phyloP scores from a whole-genome alignment of 371 early-diverging fungal genomes.

The Zancudomyces culisetae region DNA sequence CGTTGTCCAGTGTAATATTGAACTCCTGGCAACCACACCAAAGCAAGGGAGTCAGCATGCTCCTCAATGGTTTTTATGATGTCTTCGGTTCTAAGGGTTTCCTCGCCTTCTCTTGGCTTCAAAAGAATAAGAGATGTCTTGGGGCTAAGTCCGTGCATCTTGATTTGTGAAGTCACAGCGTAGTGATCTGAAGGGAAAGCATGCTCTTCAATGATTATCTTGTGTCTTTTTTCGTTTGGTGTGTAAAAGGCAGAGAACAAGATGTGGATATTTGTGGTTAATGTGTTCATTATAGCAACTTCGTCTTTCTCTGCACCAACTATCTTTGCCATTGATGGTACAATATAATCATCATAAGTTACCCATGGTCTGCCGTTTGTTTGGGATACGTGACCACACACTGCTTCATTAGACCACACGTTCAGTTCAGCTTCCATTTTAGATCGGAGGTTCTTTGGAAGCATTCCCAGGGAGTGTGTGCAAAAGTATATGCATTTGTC shows the following conservation, averaged over 20 bases:
- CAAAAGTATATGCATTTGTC: constrained; percentile 56
- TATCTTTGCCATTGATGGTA: constrained; percentile 44
- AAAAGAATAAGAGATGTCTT: constrained; percentile 45
- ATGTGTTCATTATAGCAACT: constrained; percentile 76
- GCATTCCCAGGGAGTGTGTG: constrained; percentile 84
- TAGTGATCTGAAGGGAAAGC: constrained; percentile 94
- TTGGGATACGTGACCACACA: constrained; percentile 73
- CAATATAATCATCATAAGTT: constrained; percentile 54
- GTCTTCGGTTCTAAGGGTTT: constrained; percentile 50
- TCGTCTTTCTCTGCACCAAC: constrained; percentile 73
- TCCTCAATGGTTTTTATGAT: constrained; percentile 52
- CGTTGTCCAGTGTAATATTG: constrained; percentile 93
- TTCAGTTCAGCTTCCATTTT: constrained; percentile 73
- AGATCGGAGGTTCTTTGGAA: constrained; percentile 45
- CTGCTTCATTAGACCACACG: constrained; percentile 67
- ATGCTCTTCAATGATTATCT: constrained; percentile 79
- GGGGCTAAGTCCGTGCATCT: constrained; percentile 62
- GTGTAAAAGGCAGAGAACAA: constrained; percentile 80
- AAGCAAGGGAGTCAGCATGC: constrained; percentile 55
- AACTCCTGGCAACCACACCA: constrained; percentile 78
- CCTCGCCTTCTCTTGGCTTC: constrained; percentile 53
- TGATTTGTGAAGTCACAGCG: constrained; percentile 70
- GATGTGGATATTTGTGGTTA: constrained; percentile 82
- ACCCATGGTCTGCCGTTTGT: constrained; percentile 74
- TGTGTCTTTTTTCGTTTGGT: constrained; percentile 52